Base-by-base conservation (phyloP, 1,284 basidiomycete genomes). In the Trametes pubescens region DNA sequence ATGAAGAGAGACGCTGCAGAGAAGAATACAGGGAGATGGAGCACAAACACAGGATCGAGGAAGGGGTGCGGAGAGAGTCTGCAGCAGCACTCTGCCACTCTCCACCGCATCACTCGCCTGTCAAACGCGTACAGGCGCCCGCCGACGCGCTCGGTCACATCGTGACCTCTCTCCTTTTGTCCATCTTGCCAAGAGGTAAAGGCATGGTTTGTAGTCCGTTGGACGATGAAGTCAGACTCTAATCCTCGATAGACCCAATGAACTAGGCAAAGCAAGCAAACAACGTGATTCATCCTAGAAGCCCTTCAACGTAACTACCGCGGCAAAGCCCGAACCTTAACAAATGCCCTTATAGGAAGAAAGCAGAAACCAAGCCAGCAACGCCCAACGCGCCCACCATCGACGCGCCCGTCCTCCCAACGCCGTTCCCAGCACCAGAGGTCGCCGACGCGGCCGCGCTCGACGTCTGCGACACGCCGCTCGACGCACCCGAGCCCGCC, bases 111-210 rank as follows among this genome's bases (percentile, higher is more conserved):
- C 49, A 29, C 59, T n/a, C 57, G 60, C 64, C 57, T 55, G 57
- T 57, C 64, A 59, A 26, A 62, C 57, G 64, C 64, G 64, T 57
- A 44, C 59, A 53, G 52, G 47, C 61, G 35, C 38, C 46, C 22
- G 14, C 29, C 9, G 54, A 68, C 67, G 67, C 67, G 67, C 57
- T 64, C 57, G 3, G 67, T 68, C 67, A 68, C 67, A 52, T 52
- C 48, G 66, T 65, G 66, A 64, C 66, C 34, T 3, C 53, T n/a
- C 16, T 5, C n/a, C 35, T 18, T n/a, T 26, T 21, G 9, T 16
- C 4, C 21, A 35, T n/a, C n/a, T n/a, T n/a, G n/a, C n/a, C n/a
- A n/a, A n/a, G n/a, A n/a, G 16, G 40, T 16, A 7, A 16, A n/a
- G 40, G 4, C 13, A 38, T 38, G 2, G 37, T 38, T 38, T 38